Base-by-base conservation (phyloP, 192 early-diverging fungal species). In the Umbelopsis isabellina region DNA sequence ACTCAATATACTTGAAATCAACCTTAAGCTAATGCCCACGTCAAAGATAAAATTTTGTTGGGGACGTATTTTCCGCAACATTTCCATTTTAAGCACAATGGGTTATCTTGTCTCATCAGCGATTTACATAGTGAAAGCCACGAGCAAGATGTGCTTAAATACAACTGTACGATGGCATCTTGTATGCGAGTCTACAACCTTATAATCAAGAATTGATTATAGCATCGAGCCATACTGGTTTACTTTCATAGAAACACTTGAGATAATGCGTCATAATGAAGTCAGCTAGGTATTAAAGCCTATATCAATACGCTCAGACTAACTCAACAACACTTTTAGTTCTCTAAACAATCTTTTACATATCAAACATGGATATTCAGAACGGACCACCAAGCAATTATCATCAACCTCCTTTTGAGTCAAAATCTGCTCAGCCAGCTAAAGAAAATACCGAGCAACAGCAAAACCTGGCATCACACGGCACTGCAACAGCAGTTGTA, bases 311-410 rank as follows among this genome's bases (percentile, higher is more conserved):
- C 15, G 25, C 25, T 61, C 13, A 35, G 12, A 4, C 2, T 30
- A 35, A 13, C 30, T 27, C 2, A 18, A 30, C 3, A 7, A 18
- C 3, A 5, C 30, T n/a, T 15, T 61, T 61, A 18, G 33, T 61
- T 16, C 18, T 16, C 30, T 22, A 7, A 35, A 25, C 15, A 61
- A 10, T 22, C 13, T 61, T 30, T 41, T 41, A 41, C 10, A 41
- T 1, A 41, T 37, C 30, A 61, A 30, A 61, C 5, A 61, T 61
- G 55, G 55, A 61, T 61, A 10, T 61, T 61, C 55, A 35, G 37
- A 61, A 61, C 30, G 55, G 55, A 61, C 27, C 25, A 35, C 55
- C 25, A 13, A 61, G 15, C 30, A 30, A 61, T 35, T 61, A 61
- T 25, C 55, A 61, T 13, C 55, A 11, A 15, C 55, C 55, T 12